A percentile compares a stretch with the other conserved stretches of the same genome.
Conservation (phyloP, 1,139 yeast genomes). For the Sugiyamaella sp. region DNA sequence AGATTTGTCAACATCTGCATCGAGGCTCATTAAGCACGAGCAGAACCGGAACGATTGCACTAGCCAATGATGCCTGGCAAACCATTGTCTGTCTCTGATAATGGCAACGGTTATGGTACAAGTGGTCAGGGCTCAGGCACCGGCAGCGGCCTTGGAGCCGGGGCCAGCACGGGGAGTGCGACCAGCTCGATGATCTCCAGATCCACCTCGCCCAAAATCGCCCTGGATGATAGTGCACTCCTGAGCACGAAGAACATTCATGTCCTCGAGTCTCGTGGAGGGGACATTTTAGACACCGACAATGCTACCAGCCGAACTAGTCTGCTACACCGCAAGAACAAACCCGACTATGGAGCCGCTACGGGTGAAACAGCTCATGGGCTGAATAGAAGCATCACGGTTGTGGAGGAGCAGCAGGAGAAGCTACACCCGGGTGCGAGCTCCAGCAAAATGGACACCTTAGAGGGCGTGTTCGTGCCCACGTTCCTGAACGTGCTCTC, state of each 20-base stretch:
- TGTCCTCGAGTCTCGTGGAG: slow-evolving; percentile 14
- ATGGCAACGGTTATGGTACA: too few species aligned
- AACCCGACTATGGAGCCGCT: not conserved
- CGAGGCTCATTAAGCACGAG: too few species aligned
- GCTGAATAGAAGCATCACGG: slow-evolving; percentile 22
- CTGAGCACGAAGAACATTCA: slow-evolving; percentile 13
- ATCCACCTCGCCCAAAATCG: slow-evolving; percentile 13
- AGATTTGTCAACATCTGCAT: too few species aligned
- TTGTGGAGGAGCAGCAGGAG: slow-evolving; percentile 26
- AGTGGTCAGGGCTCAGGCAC: not conserved
- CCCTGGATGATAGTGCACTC: slow-evolving; percentile 21
- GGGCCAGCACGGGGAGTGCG: too few species aligned
- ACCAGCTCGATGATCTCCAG: slow-evolving; percentile 5
- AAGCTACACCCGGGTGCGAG: slow-evolving; percentile 13
- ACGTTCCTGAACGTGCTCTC: slow-evolving; percentile 76
- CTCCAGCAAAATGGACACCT: slow-evolving; percentile 40
- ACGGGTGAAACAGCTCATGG: not conserved
- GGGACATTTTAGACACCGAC: not conserved
- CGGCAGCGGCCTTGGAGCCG: not conserved
- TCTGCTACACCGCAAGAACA: not conserved
- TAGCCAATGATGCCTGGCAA: too few species aligned
- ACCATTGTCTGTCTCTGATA: too few species aligned
- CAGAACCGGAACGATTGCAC: too few species aligned
- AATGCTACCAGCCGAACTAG: slow-evolving; percentile 1
- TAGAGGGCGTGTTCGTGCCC: slow-evolving; percentile 66